These are phyloP conservation scores for Epichloe festucae DNA, from an alignment of 2,329 filamentous ascomycete genomes.

Conservation along the genomic window DNA sequence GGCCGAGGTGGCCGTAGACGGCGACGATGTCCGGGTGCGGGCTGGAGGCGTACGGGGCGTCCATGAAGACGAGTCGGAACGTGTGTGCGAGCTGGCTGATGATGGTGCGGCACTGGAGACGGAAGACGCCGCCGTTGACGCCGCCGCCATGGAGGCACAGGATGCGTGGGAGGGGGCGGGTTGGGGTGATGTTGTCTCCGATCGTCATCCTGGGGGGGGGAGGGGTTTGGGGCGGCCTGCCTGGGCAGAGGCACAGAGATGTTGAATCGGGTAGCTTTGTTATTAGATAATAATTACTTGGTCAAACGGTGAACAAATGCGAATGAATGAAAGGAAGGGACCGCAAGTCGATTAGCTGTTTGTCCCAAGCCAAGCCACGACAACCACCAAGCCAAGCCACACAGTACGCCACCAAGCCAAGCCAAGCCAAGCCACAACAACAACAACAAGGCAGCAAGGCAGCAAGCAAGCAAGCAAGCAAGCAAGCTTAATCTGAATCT, in stretches of 20 bases:
- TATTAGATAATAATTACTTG: too few relatives aligned
- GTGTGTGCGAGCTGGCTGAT: constrained; percentile 32
- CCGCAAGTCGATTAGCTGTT: too few relatives aligned
- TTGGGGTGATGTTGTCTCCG: background rate
- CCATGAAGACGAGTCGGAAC: constrained; percentile 61
- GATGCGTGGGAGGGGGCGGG: constrained; percentile 42
- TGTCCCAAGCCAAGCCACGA: too few relatives aligned
- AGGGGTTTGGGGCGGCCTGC: too few relatives aligned
- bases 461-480: background rate
- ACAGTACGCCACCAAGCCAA: too few relatives aligned
- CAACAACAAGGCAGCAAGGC: background rate
- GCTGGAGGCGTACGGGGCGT: constrained; percentile 52
- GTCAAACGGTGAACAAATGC: too few relatives aligned
- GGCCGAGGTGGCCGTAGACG: constrained; percentile 53
- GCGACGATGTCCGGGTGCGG: constrained; percentile 49
- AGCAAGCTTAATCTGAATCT: too few relatives aligned
- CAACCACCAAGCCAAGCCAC: too few relatives aligned
- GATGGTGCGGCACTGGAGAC: constrained; percentile 49
- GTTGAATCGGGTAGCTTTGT: too few relatives aligned
- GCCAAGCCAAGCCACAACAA: background rate
- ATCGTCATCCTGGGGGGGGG: background rate
- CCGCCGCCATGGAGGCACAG: constrained; percentile 75
- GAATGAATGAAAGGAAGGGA: too few relatives aligned
- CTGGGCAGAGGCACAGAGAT: background rate
- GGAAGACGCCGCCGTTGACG: constrained; percentile 58